Base-by-base conservation (phyloP, 2,329 filamentous ascomycete genomes). In the Scytalidium sp. region DNA sequence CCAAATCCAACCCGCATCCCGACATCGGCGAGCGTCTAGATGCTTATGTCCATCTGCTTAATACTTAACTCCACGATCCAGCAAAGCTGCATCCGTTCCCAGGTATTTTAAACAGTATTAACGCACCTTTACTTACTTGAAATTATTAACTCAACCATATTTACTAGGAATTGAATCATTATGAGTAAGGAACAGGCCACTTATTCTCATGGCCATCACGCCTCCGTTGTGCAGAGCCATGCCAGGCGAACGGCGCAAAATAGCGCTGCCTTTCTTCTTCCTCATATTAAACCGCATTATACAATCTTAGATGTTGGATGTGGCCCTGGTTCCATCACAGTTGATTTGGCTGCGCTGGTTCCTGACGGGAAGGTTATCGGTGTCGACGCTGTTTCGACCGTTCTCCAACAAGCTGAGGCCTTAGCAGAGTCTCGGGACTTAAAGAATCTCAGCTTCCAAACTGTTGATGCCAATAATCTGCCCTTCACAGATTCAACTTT, bases 281-380 rank as follows among this genome's bases (percentile, higher is more conserved):
- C 71, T 1, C 60, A 70, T 46, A 64, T 78, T 36, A 50, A 39
- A 8, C 50, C 48, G 1, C 29, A 19, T 9, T 20, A 43, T 13
- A 50, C 42, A 3, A 55, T 76, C 41, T 70, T 77, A 40, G 74
- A 76, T 53, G 62, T 75, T 22, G 74, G 75, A 46, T 76, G 74
- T 57, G 75, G 75, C 0, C 71, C 75, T 0, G 75, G 75, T 2
- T 75, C 72, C 22, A 78, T 79, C 55, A 73, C 74, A 3, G 62
- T 64, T 0, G 71, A 69, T 9, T 60, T 79, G 23, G 68, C 67
- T 25, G 62, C 63, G 25, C 64, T 69, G 49, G 70, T 70, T 1
- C 63, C 66, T 2, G 36, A 69, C 6, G 74, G 74, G 13, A 51
- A 59, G 4, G 61, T 73, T 1, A 62, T 65, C 7, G 73, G 73